These are phyloP conservation scores for Aspergillus ellipticus DNA, from an alignment of 495 filamentous ascomycete genomes.

Conservation along the genomic window DNA sequence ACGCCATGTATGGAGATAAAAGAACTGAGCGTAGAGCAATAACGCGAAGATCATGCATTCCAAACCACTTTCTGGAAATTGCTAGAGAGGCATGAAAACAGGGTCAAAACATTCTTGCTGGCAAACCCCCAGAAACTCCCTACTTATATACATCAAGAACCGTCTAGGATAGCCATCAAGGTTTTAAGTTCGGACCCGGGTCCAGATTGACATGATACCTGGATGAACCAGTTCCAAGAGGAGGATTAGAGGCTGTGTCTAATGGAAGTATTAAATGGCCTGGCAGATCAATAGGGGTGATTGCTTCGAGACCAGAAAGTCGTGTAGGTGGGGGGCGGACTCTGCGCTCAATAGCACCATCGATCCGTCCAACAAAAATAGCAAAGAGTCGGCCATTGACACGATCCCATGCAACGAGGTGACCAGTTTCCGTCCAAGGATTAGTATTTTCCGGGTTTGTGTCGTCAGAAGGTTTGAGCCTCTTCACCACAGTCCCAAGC, in stretches of 20 bases:
- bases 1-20: neutral
- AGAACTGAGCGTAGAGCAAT: neutral
- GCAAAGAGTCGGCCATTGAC: constrained; percentile 25
- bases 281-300: too few relatives aligned
- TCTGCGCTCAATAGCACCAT: constrained; percentile 19
- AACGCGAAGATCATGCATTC: neutral
- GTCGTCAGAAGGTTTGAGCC: neutral
- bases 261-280: too few relatives aligned
- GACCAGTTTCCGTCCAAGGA: constrained; percentile 30
- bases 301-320: too few relatives aligned
- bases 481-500: constrained; percentile 32
- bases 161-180: neutral
- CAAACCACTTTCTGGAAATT: neutral
- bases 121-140: neutral
- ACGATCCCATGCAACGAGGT: constrained; percentile 41
- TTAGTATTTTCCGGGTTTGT: neutral
- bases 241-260: too few relatives aligned
- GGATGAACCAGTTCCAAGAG: neutral
- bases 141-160: neutral
- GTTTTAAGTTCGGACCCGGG: constrained; percentile 5
- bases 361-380: constrained; percentile 25
- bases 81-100: neutral
- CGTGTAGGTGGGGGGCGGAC: neutral
- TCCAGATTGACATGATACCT: constrained; percentile 11
- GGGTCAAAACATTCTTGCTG: neutral